phyloP scores from a whole-genome alignment of 805 yeast genomes.

The Osmozyma mogii region DNA sequence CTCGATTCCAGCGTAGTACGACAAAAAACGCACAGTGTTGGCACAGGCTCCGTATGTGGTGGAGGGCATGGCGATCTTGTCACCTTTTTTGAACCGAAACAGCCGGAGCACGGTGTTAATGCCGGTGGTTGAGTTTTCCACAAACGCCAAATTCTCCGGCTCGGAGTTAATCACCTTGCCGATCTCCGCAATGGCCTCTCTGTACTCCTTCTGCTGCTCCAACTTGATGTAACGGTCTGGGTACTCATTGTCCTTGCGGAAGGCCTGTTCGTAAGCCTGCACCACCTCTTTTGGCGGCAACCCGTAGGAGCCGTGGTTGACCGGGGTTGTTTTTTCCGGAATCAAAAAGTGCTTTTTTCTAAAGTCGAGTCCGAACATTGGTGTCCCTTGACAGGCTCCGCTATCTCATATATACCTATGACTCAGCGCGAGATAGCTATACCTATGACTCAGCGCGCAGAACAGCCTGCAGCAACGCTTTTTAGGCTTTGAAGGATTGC shows the following conservation, averaged over 20 bases:
- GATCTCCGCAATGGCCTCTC: slow-evolving; percentile 26
- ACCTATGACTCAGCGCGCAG: too few relatives aligned
- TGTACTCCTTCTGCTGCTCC: slow-evolving; percentile 20
- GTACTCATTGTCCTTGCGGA: slow-evolving; percentile 18
- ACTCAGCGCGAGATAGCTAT: too few relatives aligned
- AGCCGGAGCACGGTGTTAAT: slow-evolving; percentile 51
- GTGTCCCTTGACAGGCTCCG: too few relatives aligned
- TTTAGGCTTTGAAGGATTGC: too few relatives aligned
- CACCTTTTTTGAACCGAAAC: slow-evolving; percentile 43
- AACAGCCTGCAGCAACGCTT: too few relatives aligned
- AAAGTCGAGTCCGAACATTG: slow-evolving; percentile 49
- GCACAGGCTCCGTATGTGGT: slow-evolving; percentile 49
- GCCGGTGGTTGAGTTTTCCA: slow-evolving; percentile 54
- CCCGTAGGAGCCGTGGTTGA: slow-evolving; percentile 65
- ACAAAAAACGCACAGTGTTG: slow-evolving; percentile 40
- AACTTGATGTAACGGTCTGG: slow-evolving; percentile 41
- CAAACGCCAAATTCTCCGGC: slow-evolving; percentile 42
- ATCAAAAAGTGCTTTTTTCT: slow-evolving; percentile 39
- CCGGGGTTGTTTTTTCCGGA: slow-evolving; percentile 35
- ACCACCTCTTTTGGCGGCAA: slow-evolving; percentile 41
- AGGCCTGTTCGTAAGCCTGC: slow-evolving; percentile 4
- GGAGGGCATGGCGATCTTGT: slow-evolving; percentile 40
- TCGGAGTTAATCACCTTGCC: slow-evolving; percentile 40
- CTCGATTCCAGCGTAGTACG: slow-evolving; percentile 20
- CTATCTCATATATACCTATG: too few relatives aligned